Conservation (phyloP, 306 rosid genomes). For the Lagenaria siceraria region DNA sequence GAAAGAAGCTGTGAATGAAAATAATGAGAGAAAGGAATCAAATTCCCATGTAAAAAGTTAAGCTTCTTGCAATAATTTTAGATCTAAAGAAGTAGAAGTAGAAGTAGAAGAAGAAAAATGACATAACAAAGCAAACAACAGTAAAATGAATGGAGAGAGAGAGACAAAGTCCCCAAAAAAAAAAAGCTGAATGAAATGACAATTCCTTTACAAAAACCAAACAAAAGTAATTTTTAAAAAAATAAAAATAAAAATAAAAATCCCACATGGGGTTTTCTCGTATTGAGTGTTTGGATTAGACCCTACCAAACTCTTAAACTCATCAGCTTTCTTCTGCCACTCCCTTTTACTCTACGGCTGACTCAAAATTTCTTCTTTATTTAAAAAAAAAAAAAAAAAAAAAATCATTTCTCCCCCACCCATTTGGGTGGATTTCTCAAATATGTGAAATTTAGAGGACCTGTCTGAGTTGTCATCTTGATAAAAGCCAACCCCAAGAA, state of each 20-base stretch:
- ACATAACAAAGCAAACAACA: not conserved
- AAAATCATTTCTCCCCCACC: not conserved
- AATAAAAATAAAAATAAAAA: not conserved
- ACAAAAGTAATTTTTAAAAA: not conserved
- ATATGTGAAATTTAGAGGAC: not conserved
- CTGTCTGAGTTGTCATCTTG: not conserved
- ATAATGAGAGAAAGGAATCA: not conserved
- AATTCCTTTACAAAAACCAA: not conserved
- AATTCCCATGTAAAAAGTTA: not conserved
- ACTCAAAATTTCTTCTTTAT: not conserved
- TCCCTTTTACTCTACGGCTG: not conserved
- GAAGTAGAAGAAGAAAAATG: not conserved
- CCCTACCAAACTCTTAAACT: not conserved
- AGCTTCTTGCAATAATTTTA: not conserved
- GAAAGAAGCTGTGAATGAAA: too few relatives aligned
- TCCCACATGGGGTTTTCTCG: not conserved
- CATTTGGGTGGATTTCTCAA: not conserved
- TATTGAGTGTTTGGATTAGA: slow-evolving; percentile 5
- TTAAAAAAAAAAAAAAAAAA: too few relatives aligned
- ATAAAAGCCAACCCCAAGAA: not conserved
- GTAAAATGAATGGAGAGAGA: not conserved
- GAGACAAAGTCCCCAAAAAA: not conserved
- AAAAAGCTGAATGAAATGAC: not conserved
- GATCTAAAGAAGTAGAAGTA: not conserved
- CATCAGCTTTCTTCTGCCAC: not conserved